Conservation (phyloP, 2,329 filamentous ascomycete genomes). For the Trichophyton benhamiae region DNA sequence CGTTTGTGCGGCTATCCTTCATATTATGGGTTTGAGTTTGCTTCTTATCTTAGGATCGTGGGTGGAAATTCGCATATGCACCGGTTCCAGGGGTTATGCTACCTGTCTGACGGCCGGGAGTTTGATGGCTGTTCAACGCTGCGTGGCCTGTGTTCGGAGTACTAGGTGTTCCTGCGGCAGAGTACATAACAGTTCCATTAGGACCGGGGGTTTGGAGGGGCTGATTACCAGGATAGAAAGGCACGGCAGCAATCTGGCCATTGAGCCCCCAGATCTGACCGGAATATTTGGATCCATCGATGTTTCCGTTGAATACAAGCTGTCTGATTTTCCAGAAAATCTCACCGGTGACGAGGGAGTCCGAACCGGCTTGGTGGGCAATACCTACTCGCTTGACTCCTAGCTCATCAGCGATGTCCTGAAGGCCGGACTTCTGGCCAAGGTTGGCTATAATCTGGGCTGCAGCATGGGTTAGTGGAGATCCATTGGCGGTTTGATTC, state of each 20-base stretch:
- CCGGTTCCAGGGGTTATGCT: constrained; percentile 64
- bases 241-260: constrained; percentile 49
- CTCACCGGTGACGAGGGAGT: constrained; percentile 82
- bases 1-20: background rate
- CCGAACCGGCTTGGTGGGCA: constrained; percentile 85
- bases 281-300: constrained; percentile 64
- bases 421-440: constrained; percentile 80
- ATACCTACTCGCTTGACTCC: constrained; percentile 79
- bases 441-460: constrained; percentile 69
- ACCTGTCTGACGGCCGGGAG: constrained; percentile 37
- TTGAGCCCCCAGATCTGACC: constrained; percentile 92
- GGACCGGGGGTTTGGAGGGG: constrained; percentile 42
- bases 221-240: constrained; percentile 25
- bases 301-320: constrained; percentile 71
- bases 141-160: constrained; percentile 51
- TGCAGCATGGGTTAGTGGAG: constrained; percentile 51
- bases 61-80: constrained; percentile 40
- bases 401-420: constrained; percentile 86
- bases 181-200: constrained; percentile 42
- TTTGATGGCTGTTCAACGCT: constrained; percentile 34
- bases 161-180: constrained; percentile 46
- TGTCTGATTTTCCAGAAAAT: constrained; percentile 91
- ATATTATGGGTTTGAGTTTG: background rate
- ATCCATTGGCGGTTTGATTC: constrained; percentile 52
- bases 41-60: background rate